Conservation (phyloP, 768 basidiomycete species). For the Mycena rosella region DNA sequence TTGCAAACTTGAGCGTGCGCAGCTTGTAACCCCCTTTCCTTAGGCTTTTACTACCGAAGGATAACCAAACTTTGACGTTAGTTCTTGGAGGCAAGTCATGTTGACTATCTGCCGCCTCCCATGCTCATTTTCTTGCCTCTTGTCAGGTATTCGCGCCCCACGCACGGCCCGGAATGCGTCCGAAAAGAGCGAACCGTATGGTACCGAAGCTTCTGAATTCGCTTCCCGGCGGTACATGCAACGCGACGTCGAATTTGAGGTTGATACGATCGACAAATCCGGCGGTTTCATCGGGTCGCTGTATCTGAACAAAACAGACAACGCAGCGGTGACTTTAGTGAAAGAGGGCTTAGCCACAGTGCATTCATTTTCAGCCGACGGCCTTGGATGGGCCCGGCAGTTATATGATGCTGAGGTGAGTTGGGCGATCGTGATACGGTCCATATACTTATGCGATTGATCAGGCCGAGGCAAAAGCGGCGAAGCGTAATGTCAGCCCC, state of each 20-base stretch:
- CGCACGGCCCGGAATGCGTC: conserved; percentile 82
- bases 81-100: conserved; percentile 80
- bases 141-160: conserved; percentile 87
- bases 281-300: conserved; percentile 96
- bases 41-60: conserved; percentile 88
- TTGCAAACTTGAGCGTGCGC: conserved; percentile 34
- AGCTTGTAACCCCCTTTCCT: conserved; percentile 10
- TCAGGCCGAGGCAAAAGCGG: conserved; percentile 85
- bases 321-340: conserved; percentile 86
- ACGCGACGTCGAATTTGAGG: conserved; percentile 93
- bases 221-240: conserved; percentile 89
- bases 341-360: conserved; percentile 91
- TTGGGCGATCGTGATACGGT: background rate
- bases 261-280: conserved; percentile 91
- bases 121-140: conserved; percentile 2
- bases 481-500: conserved; percentile 78
- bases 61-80: conserved; percentile 93
- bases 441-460: background rate
- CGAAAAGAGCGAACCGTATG: conserved; percentile 93
- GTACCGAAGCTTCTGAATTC: conserved; percentile 85
- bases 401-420: conserved; percentile 87
- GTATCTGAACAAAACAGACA: conserved; percentile 87
- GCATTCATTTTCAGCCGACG: conserved; percentile 89
- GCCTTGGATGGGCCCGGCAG: conserved; percentile 82
- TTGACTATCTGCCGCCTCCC: background rate